Conservation (phyloP, 257 asterid species). For the Nicotiana benthamiana region DNA sequence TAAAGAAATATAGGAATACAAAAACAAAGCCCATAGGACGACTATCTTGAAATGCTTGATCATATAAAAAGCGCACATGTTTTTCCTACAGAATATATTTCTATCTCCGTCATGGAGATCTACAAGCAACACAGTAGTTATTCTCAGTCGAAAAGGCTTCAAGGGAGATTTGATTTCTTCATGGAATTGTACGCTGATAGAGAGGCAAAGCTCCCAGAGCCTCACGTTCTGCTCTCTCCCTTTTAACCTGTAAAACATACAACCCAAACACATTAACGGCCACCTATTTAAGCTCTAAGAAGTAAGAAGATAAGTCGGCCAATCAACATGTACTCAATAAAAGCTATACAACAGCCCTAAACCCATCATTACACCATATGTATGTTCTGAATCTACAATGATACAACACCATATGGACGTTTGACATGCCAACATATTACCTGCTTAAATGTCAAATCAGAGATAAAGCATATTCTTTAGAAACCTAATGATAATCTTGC, state of each 20-base stretch:
- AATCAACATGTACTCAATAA: background rate
- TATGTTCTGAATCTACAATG: background rate
- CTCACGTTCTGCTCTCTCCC: conserved; percentile 85
- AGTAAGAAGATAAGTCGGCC: background rate
- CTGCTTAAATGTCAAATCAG: background rate
- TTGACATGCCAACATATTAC: background rate
- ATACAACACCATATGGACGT: background rate
- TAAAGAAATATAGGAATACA: background rate
- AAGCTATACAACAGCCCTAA: background rate
- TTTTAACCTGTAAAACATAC: conserved; percentile 53
- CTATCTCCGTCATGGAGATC: background rate
- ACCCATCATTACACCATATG: background rate
- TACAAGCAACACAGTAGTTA: conserved; percentile 4
- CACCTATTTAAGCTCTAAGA: background rate
- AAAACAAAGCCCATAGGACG: background rate
- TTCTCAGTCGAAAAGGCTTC: background rate
- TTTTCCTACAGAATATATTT: background rate
- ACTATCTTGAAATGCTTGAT: background rate
- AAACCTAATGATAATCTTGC: background rate
- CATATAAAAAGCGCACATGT: background rate
- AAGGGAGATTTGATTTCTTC: conserved; percentile 13
- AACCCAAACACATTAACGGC: background rate
- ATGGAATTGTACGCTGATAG: conserved; percentile 84
- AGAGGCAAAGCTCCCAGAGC: conserved; percentile 95
- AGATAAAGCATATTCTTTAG: background rate